Conservation (phyloP, 345 rosid species). For the Eucalyptus albens region DNA sequence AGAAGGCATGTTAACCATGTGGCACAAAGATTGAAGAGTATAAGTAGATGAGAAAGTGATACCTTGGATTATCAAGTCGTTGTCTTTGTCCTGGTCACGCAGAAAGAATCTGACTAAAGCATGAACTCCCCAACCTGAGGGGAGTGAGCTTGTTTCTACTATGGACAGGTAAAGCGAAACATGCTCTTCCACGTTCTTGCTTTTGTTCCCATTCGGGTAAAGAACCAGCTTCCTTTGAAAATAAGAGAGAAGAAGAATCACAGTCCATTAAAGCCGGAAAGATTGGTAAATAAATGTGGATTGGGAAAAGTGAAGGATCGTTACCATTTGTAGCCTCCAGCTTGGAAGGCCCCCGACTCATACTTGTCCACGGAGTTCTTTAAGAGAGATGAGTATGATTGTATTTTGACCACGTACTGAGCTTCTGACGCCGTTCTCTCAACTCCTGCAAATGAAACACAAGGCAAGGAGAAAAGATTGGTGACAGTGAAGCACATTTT, state of each 20-base stretch:
- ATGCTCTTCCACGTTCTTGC: not conserved
- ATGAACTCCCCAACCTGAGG: not conserved
- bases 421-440: slow-evolving; percentile 19
- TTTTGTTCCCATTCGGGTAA: not conserved
- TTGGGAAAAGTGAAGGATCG: not conserved
- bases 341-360: slow-evolving; percentile 51
- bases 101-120: not conserved
- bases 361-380: slow-evolving; percentile 31
- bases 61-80: slow-evolving; percentile 12
- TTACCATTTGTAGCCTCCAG: slow-evolving; percentile 68
- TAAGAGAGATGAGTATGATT: slow-evolving; percentile 28
- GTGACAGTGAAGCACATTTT: not conserved
- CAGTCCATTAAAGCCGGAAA: not conserved
- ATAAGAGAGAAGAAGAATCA: not conserved
- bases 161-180: not conserved
- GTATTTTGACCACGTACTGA: slow-evolving; percentile 40
- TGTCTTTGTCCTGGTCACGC: not conserved
- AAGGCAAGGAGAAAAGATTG: not conserved
- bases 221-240: slow-evolving; percentile 14
- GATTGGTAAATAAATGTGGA: not conserved
- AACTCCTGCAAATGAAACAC: not conserved
- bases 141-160: not conserved
- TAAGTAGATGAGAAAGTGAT: not conserved
- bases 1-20: not conserved
- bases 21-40: not conserved